Evolutionary conservation across 1,284 basidiomycete genomes (phyloP).

Genomic region (Sporisorium exsertum): DNA sequence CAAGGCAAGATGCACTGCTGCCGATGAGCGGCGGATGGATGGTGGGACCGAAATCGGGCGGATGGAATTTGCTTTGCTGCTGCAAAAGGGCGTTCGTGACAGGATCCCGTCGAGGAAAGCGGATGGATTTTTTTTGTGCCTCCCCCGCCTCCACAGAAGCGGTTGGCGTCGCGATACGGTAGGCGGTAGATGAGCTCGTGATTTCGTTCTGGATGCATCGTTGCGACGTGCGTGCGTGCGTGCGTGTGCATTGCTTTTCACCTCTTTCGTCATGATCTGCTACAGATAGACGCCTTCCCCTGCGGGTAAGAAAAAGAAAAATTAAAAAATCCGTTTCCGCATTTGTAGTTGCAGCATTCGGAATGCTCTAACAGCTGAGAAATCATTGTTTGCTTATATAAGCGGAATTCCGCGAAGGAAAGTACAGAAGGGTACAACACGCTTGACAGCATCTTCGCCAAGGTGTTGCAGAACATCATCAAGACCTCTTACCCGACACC

Average conservation of each 20-base stretch:
- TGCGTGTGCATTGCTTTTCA: neutral
- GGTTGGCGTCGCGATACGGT: neutral
- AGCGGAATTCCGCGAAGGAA: neutral
- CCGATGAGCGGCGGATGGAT: slow-evolving; percentile 20
- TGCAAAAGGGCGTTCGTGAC: neutral
- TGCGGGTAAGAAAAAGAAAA: neutral
- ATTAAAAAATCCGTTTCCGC: neutral
- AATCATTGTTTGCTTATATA: neutral
- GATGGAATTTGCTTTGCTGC: slow-evolving; percentile 21
- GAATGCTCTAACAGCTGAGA: neutral
- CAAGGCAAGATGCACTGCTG: slow-evolving; percentile 4
- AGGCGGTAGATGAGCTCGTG: no score
- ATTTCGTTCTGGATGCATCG: neutral
- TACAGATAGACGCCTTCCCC: neutral
- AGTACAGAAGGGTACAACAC: neutral
- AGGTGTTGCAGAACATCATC: neutral
- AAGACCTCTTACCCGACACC: neutral
- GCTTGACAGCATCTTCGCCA: neutral
- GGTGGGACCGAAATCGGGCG: slow-evolving; percentile 1
- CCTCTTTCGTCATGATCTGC: slow-evolving; percentile 3
- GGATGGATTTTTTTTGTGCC: slow-evolving; percentile 28
- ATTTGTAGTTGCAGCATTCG: neutral
- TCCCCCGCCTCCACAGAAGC: slow-evolving; percentile 15
- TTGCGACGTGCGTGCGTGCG: neutral
- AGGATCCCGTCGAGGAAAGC: slow-evolving; percentile 8